These are phyloP conservation scores for Rubroshorea leprosula DNA, from an alignment of 345 rosid species.

Conservation along the genomic window DNA sequence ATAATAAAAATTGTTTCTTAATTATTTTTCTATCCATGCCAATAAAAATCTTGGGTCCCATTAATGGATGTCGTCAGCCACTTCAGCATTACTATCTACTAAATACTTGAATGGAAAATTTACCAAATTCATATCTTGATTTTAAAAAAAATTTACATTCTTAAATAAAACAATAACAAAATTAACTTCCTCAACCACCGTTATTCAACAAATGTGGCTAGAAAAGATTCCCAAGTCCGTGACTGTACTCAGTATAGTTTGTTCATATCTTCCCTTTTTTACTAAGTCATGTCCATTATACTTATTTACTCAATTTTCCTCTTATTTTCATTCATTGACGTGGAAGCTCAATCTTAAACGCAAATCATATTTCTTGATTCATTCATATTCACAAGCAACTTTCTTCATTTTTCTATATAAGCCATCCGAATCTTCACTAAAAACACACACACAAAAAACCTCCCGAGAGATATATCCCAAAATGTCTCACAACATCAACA, in stretches of 20 bases:
- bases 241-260: conserved; percentile 6
- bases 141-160: too few relatives aligned
- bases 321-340: conserved; percentile 17
- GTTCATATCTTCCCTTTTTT: too few relatives aligned
- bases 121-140: too few relatives aligned
- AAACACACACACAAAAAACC: conserved; percentile 9
- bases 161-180: too few relatives aligned
- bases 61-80: too few relatives aligned
- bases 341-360: conserved; percentile 26
- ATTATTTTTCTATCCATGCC: too few relatives aligned
- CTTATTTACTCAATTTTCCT: conserved; percentile 6
- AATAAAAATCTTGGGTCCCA: too few relatives aligned
- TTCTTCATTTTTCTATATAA: conserved; percentile 30
- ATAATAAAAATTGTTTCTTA: too few relatives aligned
- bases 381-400: conserved; percentile 8
- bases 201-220: conserved; percentile 2
- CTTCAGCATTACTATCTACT: too few relatives aligned
- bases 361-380: background rate
- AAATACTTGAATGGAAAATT: too few relatives aligned
- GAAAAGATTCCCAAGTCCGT: conserved; percentile 27
- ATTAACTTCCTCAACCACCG: too few relatives aligned
- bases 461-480: conserved; percentile 8
- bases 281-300: background rate
- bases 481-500: background rate
- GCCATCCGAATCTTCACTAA: conserved; percentile 7